Evolutionary conservation across 192 early-diverging fungal genomes (phyloP), one percentile per base, ranked within the genome.

Genomic region (Gigaspora rosea): DNA sequence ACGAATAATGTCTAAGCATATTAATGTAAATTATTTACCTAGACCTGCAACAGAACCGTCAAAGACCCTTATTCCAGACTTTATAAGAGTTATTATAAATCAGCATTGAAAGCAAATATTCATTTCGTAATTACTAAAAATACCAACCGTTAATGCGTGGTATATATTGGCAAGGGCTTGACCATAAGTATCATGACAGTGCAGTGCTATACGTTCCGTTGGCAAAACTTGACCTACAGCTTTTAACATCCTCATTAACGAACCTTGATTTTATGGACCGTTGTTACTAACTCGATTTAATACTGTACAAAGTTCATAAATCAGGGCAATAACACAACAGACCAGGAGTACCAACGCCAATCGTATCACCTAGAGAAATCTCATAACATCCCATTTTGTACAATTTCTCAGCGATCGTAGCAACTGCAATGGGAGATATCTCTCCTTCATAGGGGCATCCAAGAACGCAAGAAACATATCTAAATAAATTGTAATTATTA

Each of bases 131-230:
- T 59, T 13, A 33, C n/a, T 20, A 62, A 33, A 2, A n/a, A n/a
- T 8, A 66, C 33, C 15, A 75, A 89, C 90, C 71, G 92, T 86
- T 3, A 97, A 79, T 10, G 95, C 87, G 36, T 91, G 91, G 9
- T 90, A 85, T 69, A 97, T 97, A 75, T 99, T 99, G 27, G 92
- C 96, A 56, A 99, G 83, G 0, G 96, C 97, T 82, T 96, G 95
- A 7, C 97, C 97, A 82, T 97, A 99, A 9, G 97, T 99, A 81
- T 99, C 97, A 72, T 99, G 97, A 78, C 95, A 96, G 69, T 99
- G 97, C 3, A 95, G 92, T 15, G 95, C 96, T 56, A 97, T 82
- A 51, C 87, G 85, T 47, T 93, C 87, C 7, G 92, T 78, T 8
- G 96, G 93, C 1, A 97, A 89, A 18, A 86, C 86, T 71, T 87